phyloP scores from a whole-genome alignment of 179 eudicot genomes.

The Drosera spatulata region DNA sequence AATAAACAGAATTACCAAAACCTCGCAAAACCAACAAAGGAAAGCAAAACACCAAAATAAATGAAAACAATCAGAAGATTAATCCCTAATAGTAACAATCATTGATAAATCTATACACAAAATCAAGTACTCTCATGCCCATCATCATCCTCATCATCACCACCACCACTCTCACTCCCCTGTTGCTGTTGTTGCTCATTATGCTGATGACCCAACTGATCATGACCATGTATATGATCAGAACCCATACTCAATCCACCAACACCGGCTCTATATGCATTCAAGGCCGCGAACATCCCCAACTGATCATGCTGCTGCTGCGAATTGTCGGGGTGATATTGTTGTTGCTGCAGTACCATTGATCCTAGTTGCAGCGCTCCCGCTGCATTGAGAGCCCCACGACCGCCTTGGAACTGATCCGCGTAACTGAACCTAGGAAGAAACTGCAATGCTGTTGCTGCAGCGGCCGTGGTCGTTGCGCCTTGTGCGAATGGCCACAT shows the following conservation, averaged over 20 bases:
- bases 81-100: too few species aligned
- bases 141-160: slow-evolving; percentile 7
- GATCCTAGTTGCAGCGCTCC: slow-evolving; percentile 38
- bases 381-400: slow-evolving; percentile 20
- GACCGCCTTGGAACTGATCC: slow-evolving; percentile 11
- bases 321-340: slow-evolving; percentile 39
- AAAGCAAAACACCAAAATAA: too few species aligned
- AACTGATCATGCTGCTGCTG: slow-evolving; percentile 31
- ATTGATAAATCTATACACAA: too few species aligned
- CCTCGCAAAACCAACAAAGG: too few species aligned
- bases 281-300: slow-evolving; percentile 53
- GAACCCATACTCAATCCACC: slow-evolving; percentile 18
- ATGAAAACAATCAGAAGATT: too few species aligned
- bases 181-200: slow-evolving; percentile 8
- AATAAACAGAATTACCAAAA: too few species aligned
- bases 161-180: slow-evolving; percentile 38
- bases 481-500: slow-evolving; percentile 26
- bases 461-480: slow-evolving; percentile 5
- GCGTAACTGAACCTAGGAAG: slow-evolving; percentile 31
- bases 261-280: slow-evolving; percentile 22
- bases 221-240: neutral
- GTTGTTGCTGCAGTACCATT: neutral
- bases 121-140: too few species aligned
- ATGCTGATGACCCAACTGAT: slow-evolving; percentile 17
- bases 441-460: slow-evolving; percentile 17